A percentile compares a stretch with the other conserved stretches of the same genome.
phyloP scores from a whole-genome alignment of 2,329 filamentous ascomycete genomes.

The Alternaria solani region DNA sequence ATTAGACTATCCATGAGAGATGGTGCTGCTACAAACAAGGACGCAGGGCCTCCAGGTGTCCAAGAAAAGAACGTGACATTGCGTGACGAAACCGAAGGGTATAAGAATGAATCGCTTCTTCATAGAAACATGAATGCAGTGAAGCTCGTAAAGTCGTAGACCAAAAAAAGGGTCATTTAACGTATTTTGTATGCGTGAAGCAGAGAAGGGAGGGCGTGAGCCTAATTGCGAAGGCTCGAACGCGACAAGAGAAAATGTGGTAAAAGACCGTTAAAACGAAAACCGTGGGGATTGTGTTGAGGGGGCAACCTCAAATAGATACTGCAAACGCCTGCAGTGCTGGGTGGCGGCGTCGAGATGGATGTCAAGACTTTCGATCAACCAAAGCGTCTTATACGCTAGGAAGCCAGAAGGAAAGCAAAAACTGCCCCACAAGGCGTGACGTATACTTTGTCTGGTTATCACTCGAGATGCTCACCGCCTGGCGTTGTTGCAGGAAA shows the following conservation, averaged over 20 bases:
- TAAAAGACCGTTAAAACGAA: conserved; percentile 1
- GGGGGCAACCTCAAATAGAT: not conserved
- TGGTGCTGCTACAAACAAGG: not conserved
- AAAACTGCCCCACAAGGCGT: conserved; percentile 54
- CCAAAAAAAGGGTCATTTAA: not conserved
- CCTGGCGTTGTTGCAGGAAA: conserved; percentile 49
- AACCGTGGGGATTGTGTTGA: not conserved
- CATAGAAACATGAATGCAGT: not conserved
- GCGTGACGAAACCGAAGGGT: conserved; percentile 7
- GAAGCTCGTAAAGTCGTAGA: conserved; percentile 9
- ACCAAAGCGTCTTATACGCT: conserved; percentile 14
- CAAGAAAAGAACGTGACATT: not conserved
- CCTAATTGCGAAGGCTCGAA: not conserved
- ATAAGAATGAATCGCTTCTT: conserved; percentile 6
- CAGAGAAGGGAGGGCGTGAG: not conserved
- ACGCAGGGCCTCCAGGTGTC: not conserved
- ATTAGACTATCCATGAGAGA: conserved; percentile 1
- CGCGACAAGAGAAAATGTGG: not conserved
- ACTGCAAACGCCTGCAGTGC: not conserved
- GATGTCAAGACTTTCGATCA: not conserved
- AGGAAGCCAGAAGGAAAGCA: conserved; percentile 49
- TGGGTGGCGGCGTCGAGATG: not conserved
- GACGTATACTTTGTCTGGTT: conserved; percentile 54
- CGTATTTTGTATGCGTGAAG: conserved; percentile 9
- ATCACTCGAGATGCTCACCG: conserved; percentile 48